Percentiles rank a stretch among this genome's conserved stretches.
Evolutionary conservation across 2,329 filamentous ascomycete genomes (phyloP).

Genomic region (Rhinocladiella similis): DNA sequence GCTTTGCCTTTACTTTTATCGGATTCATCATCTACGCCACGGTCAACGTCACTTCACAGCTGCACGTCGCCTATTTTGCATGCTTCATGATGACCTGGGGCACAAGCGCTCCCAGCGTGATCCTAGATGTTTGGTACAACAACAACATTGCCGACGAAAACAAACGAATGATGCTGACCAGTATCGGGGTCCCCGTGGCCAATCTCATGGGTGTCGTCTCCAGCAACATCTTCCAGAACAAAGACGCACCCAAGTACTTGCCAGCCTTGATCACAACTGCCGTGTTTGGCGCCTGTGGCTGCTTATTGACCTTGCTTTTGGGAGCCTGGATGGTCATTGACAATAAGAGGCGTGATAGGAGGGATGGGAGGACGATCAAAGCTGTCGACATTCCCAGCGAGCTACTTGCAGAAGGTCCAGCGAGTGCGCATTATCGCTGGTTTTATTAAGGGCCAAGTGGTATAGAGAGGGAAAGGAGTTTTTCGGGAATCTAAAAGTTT

Average conservation of each 20-base stretch:
- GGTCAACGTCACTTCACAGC: constrained; percentile 34
- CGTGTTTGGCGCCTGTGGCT: constrained; percentile 62
- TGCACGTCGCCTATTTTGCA: constrained; percentile 72
- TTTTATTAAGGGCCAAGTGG: constrained; percentile 6
- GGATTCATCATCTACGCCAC: constrained; percentile 76
- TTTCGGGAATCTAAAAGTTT: too few relatives aligned
- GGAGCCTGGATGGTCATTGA: constrained; percentile 66
- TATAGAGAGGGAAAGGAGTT: too few relatives aligned
- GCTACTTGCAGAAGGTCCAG: constrained; percentile 41
- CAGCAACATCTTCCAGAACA: constrained; percentile 66
- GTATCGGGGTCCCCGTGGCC: constrained; percentile 70
- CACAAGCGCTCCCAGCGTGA: constrained; percentile 70
- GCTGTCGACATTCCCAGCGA: constrained; percentile 61
- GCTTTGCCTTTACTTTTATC: constrained; percentile 71
- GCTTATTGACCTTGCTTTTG: constrained; percentile 55
- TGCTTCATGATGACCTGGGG: constrained; percentile 84
- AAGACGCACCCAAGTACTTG: constrained; percentile 67
- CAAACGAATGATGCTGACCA: constrained; percentile 68
- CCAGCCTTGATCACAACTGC: constrained; percentile 66
- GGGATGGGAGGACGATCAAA: constrained; percentile 55
- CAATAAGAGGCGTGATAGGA: constrained; percentile 60
- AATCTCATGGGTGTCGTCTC: constrained; percentile 74
- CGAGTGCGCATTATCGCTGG: constrained; percentile 10
- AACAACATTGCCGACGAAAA: constrained; percentile 81
- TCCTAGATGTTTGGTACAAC: constrained; percentile 73